phyloP scores from a whole-genome alignment of 2,329 filamentous ascomycete species.

The Aspergillus ibericus region DNA sequence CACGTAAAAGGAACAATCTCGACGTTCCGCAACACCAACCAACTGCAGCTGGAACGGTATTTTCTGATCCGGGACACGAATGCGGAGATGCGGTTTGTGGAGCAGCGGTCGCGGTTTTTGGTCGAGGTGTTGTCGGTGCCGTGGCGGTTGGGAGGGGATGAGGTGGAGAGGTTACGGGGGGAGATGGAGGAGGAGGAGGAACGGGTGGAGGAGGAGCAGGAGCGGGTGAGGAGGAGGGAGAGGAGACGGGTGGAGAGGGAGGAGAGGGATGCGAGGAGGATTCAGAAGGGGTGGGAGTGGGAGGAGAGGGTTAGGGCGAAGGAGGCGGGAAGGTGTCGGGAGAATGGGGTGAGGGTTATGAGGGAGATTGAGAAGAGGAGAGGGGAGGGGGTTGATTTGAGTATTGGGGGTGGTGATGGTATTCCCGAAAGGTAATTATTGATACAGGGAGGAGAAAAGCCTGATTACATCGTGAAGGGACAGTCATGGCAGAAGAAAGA shows the following conservation, averaged over 20 bases:
- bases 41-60: conserved; percentile 57
- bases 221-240: conserved; percentile 29
- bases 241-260: conserved; percentile 29
- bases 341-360: conserved; percentile 29
- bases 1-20: conserved; percentile 60
- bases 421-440: neutral
- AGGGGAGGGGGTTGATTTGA: neutral
- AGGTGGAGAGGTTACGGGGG: conserved; percentile 45
- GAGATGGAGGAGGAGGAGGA: conserved; percentile 44
- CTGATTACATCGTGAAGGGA: neutral
- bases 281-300: conserved; percentile 36
- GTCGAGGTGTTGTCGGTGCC: conserved; percentile 52
- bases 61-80: conserved; percentile 52
- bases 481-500: conserved; percentile 7
- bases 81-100: conserved; percentile 56
- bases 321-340: conserved; percentile 33
- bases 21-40: conserved; percentile 51
- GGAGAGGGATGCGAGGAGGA: conserved; percentile 41
- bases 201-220: conserved; percentile 39
- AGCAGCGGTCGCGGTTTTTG: conserved; percentile 51
- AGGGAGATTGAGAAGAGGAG: conserved; percentile 13
- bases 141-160: conserved; percentile 51
- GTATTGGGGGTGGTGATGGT: neutral
- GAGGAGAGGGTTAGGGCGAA: conserved; percentile 43
- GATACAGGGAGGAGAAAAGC: neutral